These are phyloP conservation scores for Calonectria multiphialidica DNA, from an alignment of 2,329 filamentous ascomycete species.

Conservation along the genomic window DNA sequence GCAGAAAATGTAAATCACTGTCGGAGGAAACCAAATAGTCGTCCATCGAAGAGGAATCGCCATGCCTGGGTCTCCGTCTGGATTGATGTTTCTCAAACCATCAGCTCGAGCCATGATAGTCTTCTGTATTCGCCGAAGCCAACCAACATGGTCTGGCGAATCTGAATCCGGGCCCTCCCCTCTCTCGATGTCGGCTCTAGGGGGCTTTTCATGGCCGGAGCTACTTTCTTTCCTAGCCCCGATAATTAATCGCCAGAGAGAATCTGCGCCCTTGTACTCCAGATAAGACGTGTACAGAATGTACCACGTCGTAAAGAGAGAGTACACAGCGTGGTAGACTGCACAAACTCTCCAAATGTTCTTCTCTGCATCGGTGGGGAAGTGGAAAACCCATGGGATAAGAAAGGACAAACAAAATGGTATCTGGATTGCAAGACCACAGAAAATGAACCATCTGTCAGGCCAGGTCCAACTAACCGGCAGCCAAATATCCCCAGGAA, in stretches of 20 bases:
- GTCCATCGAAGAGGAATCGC: neutral
- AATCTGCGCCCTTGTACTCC: neutral
- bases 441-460: conserved; percentile 20
- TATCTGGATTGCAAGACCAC: neutral
- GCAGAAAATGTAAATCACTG: neutral
- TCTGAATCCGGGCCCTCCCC: neutral
- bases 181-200: neutral
- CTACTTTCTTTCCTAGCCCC: neutral
- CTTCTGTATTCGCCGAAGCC: neutral
- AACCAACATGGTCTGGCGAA: neutral
- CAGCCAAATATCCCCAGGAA: conserved; percentile 20
- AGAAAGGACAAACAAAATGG: conserved; percentile 23
- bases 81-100: neutral
- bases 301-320: neutral
- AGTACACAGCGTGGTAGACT: neutral
- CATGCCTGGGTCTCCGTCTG: neutral
- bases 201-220: neutral
- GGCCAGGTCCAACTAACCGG: neutral
- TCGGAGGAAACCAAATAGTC: neutral
- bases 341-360: conserved; percentile 16
- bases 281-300: neutral
- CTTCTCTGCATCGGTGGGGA: neutral
- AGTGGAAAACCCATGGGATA: conserved; percentile 17
- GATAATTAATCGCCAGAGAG: neutral
- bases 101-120: neutral